Conservation (phyloP, 2,329 filamentous ascomycete genomes). For the Botrytis aclada region DNA sequence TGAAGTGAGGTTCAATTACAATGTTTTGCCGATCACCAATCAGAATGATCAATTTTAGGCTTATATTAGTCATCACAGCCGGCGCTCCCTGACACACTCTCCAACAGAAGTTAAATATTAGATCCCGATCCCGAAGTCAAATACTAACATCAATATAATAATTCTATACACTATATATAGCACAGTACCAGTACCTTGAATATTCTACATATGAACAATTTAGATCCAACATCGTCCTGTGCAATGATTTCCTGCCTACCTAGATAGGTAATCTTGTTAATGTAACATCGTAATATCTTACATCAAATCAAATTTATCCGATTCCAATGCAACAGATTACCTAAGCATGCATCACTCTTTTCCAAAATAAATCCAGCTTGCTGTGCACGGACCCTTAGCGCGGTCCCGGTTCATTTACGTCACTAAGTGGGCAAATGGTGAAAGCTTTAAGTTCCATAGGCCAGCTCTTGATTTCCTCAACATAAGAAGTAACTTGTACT, state of each 20-base stretch:
- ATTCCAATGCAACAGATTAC: not conserved
- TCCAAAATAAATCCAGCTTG: not conserved
- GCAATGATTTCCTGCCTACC: not conserved
- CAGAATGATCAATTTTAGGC: not conserved
- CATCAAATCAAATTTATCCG: not conserved
- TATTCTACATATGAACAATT: not conserved
- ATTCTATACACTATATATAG: not conserved
- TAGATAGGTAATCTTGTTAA: not conserved
- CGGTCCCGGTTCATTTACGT: not conserved
- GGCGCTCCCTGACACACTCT: not conserved
- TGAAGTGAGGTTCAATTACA: not conserved
- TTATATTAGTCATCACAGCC: not conserved
- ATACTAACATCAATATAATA: not conserved
- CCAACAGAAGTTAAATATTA: not conserved
- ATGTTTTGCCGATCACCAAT: not conserved
- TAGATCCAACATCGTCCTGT: not conserved
- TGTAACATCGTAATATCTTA: not conserved
- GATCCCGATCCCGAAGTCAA: not conserved
- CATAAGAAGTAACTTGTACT: not conserved
- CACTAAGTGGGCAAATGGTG: conserved; percentile 7
- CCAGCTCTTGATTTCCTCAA: conserved; percentile 4
- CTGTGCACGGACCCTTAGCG: not conserved
- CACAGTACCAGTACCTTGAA: not conserved
- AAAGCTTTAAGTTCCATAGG: not conserved
- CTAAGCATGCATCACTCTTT: not conserved